Evolutionary conservation across 2,329 filamentous ascomycete genomes (phyloP), one percentile per base, ranked within the genome.

Genomic region (Sarocladium kiliense): DNA sequence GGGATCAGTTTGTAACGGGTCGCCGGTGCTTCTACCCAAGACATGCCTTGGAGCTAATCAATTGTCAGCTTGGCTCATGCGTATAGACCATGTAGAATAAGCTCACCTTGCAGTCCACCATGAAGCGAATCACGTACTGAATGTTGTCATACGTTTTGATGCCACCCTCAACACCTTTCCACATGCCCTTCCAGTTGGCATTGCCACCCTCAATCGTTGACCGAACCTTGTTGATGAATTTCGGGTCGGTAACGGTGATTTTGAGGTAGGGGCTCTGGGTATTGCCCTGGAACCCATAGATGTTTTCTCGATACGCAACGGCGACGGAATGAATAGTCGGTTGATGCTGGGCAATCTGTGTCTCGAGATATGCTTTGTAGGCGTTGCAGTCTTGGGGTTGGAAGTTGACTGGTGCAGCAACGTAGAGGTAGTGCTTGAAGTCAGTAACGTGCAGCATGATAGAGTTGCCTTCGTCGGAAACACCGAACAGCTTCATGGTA

Each of bases 71-170:
- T 32, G 23, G 12, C 3, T 18, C n/a, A 18, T 10, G 23, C 4
- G 23, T 9, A 21, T 21, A 10, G 23, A 11, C 5, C 23, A 7
- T 23, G 14, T 49, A 6, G 44, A 25, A 7, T 18, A n/a, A 3
- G 54, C 74, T 62, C 75, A 89, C 86, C 70, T 92, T 88, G 62
- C 89, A 95, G 70, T 99, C 94, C 51, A 99, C 93, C 94, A 99
- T 99, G 73, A 99, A 97, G 53, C 94, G 83, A 61, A 97, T 73
- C 25, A 97, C 84, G 66, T 97, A 99, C 76, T 96, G 90, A 56
- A 99, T 92, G 62, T 87, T 97, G 75, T 99, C 94, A 64, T 93
- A 99, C 0, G 94, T 97, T 69, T 92, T 81, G 60, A 97, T 85
- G 19, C 88, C 88, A 19, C 81, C 82, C 4, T 80, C 78, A 6